Conservation (phyloP, 257 asterid genomes). For the Echium plantagineum region DNA sequence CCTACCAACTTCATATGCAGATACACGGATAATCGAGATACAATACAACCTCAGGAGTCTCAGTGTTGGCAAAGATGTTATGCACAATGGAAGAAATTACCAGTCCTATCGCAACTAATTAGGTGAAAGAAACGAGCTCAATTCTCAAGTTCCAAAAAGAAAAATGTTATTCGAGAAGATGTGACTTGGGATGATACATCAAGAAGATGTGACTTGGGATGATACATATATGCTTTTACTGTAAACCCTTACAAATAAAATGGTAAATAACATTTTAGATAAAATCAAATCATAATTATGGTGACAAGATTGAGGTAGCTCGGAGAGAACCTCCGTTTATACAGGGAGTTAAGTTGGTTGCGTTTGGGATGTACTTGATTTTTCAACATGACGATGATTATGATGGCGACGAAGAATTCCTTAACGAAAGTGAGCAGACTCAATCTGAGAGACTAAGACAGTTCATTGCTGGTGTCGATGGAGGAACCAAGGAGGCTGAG, state of each 20-base stretch:
- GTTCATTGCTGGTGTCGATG: conserved; percentile 2
- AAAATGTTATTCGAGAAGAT: neutral
- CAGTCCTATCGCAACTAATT: neutral
- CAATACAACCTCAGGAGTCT: no score
- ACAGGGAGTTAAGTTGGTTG: conserved; percentile 19
- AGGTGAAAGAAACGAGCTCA: neutral
- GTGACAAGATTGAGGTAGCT: conserved; percentile 15
- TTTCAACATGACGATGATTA: conserved; percentile 24
- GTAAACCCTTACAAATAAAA: neutral
- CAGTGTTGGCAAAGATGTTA: neutral
- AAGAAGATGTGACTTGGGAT: no score
- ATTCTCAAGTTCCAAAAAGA: conserved; percentile 5
- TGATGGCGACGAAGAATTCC: conserved; percentile 18
- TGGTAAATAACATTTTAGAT: neutral
- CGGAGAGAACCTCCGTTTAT: conserved; percentile 5
- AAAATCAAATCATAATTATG: conserved; percentile 1
- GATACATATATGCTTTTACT: neutral
- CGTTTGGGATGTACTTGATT: conserved; percentile 18
- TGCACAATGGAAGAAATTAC: neutral
- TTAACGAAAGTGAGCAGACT: conserved; percentile 14
- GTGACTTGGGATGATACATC: no score
- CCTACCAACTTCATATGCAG: no score
- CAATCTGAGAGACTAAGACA: conserved; percentile 14
- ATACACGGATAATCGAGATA: no score
- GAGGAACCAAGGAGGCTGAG: neutral